Evolutionary conservation across 176 grass and related monocot genomes (phyloP).

Genomic region (Hordeum vulgare): DNA sequence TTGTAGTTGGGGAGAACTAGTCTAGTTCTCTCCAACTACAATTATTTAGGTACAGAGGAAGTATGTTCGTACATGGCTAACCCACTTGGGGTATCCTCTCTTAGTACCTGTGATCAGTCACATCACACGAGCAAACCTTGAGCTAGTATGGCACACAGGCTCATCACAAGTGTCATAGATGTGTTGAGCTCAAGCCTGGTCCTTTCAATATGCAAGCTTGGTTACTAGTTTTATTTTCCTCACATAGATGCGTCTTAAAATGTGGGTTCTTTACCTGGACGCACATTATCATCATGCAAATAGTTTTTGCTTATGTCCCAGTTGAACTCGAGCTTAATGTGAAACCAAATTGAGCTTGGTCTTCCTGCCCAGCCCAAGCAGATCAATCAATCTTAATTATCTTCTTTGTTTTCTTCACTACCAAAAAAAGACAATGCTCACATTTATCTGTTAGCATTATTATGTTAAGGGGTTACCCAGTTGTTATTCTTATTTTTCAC

Average conservation of each 20-base stretch:
- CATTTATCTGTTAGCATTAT: background rate
- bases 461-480: constrained; percentile 1
- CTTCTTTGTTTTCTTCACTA: constrained; percentile 5
- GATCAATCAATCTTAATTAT: background rate
- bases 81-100: background rate
- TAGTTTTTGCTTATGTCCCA: background rate
- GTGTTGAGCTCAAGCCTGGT: background rate
- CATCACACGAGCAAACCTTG: background rate
- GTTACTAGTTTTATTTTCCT: background rate
- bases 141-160: background rate
- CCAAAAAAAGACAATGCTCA: background rate
- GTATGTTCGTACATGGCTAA: background rate
- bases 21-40: no score
- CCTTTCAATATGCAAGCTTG: background rate
- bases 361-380: background rate
- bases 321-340: background rate
- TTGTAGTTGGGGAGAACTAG: no score
- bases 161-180: background rate
- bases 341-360: background rate
- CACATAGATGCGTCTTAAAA: background rate
- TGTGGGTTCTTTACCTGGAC: background rate
- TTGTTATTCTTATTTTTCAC: background rate
- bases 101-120: background rate
- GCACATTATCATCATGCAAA: background rate
- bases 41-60: no score